Percentiles rank a stretch among this genome's conserved stretches.
These are phyloP conservation scores for Saccharomycopsis fodiens DNA, from an alignment of 805 yeast genomes.

Conservation along the genomic window DNA sequence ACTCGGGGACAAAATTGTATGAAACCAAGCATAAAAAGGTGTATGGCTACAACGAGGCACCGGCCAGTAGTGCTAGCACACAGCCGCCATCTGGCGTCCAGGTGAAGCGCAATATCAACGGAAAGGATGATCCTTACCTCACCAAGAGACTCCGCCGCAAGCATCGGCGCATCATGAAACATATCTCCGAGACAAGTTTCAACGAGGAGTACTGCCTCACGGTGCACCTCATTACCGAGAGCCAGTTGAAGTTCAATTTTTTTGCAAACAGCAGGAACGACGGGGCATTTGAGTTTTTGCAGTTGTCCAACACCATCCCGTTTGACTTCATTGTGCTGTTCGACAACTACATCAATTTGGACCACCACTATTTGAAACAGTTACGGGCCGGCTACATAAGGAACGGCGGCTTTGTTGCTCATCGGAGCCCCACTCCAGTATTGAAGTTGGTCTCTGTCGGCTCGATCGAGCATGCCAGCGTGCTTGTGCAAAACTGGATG, in stretches of 20 bases:
- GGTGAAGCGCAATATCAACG: neutral
- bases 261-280: constrained; percentile 7
- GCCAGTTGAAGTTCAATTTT: constrained; percentile 20
- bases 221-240: constrained; percentile 16
- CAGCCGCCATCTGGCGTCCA: neutral
- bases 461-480: constrained; percentile 37
- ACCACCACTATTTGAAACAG: constrained; percentile 26
- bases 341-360: constrained; percentile 34
- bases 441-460: constrained; percentile 38
- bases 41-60: constrained; percentile 25
- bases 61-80: neutral
- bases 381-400: constrained; percentile 21
- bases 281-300: constrained; percentile 12
- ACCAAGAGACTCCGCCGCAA: constrained; percentile 8
- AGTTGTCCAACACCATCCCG: constrained; percentile 12
- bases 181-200: constrained; percentile 4
- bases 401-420: neutral
- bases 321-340: constrained; percentile 42
- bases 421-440: constrained; percentile 28
- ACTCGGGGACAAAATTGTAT: constrained; percentile 55
- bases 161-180: constrained; percentile 10
- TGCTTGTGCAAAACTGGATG: constrained; percentile 22
- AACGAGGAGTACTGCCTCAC: constrained; percentile 17
- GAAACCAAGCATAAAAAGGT: constrained; percentile 28
- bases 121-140: constrained; percentile 20